Base-by-base conservation (phyloP, 352 stramenopile species). In the Pilasporangium apinafurcum region DNA sequence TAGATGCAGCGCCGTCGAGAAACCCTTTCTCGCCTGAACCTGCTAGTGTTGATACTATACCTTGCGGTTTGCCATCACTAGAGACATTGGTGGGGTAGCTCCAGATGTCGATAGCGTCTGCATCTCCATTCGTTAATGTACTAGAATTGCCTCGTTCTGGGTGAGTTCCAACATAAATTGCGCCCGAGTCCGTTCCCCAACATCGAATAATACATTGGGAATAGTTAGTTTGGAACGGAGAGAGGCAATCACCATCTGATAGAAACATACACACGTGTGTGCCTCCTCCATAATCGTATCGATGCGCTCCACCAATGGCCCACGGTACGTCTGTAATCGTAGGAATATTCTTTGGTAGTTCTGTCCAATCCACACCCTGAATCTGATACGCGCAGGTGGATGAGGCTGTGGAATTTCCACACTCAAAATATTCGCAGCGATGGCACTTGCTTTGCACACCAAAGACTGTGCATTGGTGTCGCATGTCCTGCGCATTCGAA, bases 361-460 rank as follows among this genome's bases (percentile, higher is more conserved):
- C 42, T 1, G 44, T 50, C 74, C 70, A 92, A 31, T 64, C 48
- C 18, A 98, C 62, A 16, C 95, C 95, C 50, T 98, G 95, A 12
- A 98, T 56, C 62, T 98, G 95, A 53, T 94, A 95, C 9, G 68
- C 56, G 56, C 93, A 98, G 17, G 45, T 65, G 26, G 70, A 37
- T 14, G 51, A 48, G 9, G 47, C 56, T 13, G 39, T 39, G 3
- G 37, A 16, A 27, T 67, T 10, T 13, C 48, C 79, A 51, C 93
- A 98, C 4, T 48, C 62, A 41, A 98, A 93, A 22, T 92, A 61
- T 35, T 94, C 71, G 48, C 95, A 98, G 24, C 90, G 62, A 44
- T 98, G 92, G 56, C 95, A 98, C 61, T 98, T 98, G 59, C 72
- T 95, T 43, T 84, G 65, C 6, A 96, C 87, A 24, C 95, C 95